A percentile compares a stretch with the other conserved stretches of the same genome.
Conservation (phyloP, 179 eudicot genomes). For the Nepenthes alata region DNA sequence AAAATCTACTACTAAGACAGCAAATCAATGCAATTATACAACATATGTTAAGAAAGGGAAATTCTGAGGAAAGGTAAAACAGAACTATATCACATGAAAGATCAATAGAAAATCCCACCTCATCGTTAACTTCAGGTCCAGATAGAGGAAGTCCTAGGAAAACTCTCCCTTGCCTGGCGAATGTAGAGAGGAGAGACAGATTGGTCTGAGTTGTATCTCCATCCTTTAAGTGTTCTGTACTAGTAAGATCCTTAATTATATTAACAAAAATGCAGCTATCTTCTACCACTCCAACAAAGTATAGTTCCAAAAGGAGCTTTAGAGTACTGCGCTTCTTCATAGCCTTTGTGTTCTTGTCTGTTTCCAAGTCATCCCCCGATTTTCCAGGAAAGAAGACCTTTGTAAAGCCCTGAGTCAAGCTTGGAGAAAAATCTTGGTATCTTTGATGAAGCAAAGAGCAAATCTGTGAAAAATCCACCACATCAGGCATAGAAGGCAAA, state of each 20-base stretch:
- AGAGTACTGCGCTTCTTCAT: slow-evolving; percentile 93
- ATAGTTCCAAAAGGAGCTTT: slow-evolving; percentile 85
- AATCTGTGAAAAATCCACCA: slow-evolving; percentile 30
- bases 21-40: no score
- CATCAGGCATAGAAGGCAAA: neutral
- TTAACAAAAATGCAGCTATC: slow-evolving; percentile 63
- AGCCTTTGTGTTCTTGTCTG: slow-evolving; percentile 69
- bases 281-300: slow-evolving; percentile 76
- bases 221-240: slow-evolving; percentile 79
- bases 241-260: slow-evolving; percentile 82
- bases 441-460: slow-evolving; percentile 97
- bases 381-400: slow-evolving; percentile 83
- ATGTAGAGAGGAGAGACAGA: slow-evolving; percentile 88
- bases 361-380: slow-evolving; percentile 63
- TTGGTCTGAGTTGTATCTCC: slow-evolving; percentile 89
- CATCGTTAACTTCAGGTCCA: slow-evolving; percentile 73
- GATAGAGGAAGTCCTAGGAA: slow-evolving; percentile 73
- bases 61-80: neutral
- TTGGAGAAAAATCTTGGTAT: slow-evolving; percentile 79
- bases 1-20: no score
- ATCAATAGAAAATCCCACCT: slow-evolving; percentile 26
- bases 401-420: slow-evolving; percentile 68
- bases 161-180: slow-evolving; percentile 88
- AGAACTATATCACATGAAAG: neutral
- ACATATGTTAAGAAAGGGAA: neutral